These are phyloP conservation scores for Erysimum cheiri DNA, from an alignment of 441 rosid genomes.

Conservation along the genomic window DNA sequence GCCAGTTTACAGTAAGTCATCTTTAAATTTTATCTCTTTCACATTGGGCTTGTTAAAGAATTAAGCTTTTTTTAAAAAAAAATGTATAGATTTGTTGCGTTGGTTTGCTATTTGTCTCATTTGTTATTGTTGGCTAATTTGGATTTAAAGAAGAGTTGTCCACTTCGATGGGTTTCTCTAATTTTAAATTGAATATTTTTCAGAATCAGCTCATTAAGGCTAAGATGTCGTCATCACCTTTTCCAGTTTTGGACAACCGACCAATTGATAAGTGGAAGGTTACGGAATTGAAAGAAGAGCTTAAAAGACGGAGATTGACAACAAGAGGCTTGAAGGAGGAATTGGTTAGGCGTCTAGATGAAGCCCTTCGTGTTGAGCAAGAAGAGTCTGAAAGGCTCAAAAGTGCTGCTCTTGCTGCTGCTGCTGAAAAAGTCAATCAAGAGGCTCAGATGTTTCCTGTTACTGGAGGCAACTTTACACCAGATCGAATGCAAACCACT, in stretches of 20 bases:
- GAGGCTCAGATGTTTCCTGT: conserved; percentile 32
- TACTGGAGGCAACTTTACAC: conserved; percentile 37
- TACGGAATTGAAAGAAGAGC: conserved; percentile 92
- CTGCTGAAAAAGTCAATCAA: conserved; percentile 33
- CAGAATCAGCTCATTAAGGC: conserved; percentile 25
- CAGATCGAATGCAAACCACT: conserved; percentile 30
- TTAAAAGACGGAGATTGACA: conserved; percentile 69
- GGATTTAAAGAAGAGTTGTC: neutral
- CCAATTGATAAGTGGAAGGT: conserved; percentile 97
- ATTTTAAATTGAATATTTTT: neutral
- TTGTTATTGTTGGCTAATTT: conserved; percentile 11
- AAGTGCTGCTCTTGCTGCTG: conserved; percentile 34
- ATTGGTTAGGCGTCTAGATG: conserved; percentile 79
- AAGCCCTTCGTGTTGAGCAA: conserved; percentile 70
- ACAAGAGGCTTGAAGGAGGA: conserved; percentile 92
- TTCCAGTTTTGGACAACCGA: conserved; percentile 70
- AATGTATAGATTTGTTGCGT: conserved; percentile 1
- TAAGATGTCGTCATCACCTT: conserved; percentile 73
- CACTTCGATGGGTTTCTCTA: neutral
- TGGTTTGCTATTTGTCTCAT: conserved; percentile 10
- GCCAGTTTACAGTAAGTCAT: conserved; percentile 45
- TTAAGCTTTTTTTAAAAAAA: neutral
- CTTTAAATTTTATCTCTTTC: neutral
- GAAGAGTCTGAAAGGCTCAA: conserved; percentile 53
- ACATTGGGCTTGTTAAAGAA: conserved; percentile 6